Evolutionary conservation across 257 asterid species (phyloP).

Genomic region (Salvia miltiorrhiza): DNA sequence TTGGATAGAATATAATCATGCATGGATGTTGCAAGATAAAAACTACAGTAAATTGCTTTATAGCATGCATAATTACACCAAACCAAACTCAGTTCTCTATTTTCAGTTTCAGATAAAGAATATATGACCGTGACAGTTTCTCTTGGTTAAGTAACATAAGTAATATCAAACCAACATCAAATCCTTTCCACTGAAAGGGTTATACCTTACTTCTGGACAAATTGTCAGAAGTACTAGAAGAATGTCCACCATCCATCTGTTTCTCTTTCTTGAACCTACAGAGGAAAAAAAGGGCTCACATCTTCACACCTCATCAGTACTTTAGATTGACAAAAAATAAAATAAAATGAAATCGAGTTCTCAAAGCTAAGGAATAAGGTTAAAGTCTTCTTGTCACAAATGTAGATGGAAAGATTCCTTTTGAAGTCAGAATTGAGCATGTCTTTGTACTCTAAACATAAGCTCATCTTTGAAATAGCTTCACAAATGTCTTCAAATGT

Average conservation of each 20-base stretch:
- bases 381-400: neutral
- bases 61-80: neutral
- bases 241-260: conserved; percentile 34
- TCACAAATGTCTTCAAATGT: neutral
- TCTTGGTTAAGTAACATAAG: neutral
- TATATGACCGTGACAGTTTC: neutral
- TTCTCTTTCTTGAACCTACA: conserved; percentile 53
- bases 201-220: conserved; percentile 65
- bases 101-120: neutral
- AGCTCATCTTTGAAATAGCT: neutral
- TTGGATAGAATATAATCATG: neutral
- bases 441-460: neutral
- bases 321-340: neutral
- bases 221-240: conserved; percentile 38
- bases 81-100: neutral
- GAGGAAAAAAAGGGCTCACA: neutral
- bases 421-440: neutral
- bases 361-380: neutral
- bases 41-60: neutral
- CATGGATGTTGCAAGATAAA: neutral
- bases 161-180: conserved; percentile 6
- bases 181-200: conserved; percentile 14
- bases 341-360: neutral
- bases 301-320: neutral
- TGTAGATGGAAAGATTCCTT: neutral